phyloP scores from a whole-genome alignment of 2,329 filamentous ascomycete species.

The Mycogone perniciosa region DNA sequence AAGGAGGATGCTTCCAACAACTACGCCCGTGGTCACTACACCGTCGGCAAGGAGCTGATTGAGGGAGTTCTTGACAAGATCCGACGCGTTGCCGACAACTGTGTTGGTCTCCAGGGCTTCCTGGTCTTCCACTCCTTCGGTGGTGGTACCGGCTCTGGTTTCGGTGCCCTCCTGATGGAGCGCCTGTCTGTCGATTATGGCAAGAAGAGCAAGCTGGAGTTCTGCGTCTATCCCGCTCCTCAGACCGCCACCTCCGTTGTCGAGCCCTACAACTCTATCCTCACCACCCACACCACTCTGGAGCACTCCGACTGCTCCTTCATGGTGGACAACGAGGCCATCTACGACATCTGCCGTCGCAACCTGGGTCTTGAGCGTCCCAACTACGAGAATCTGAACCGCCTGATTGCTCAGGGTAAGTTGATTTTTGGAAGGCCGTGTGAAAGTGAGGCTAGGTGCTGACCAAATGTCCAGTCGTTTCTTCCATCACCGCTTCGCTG shows the following conservation, averaged over 20 bases:
- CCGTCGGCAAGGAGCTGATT: constrained; percentile 98
- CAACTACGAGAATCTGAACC: constrained; percentile 98
- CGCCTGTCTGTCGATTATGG: constrained; percentile 97
- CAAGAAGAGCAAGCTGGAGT: constrained; percentile 99
- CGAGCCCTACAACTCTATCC: constrained; percentile 99
- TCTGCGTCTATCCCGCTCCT: constrained; percentile 97
- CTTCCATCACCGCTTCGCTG: constrained; percentile 95
- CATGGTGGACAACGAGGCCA: constrained; percentile 99
- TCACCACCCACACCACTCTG: constrained; percentile 97
- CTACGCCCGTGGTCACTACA: constrained; percentile 99
- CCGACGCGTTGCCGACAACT: constrained; percentile 95
- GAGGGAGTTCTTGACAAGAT: constrained; percentile 98
- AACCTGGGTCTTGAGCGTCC: constrained; percentile 96
- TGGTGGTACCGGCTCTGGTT: constrained; percentile 97
- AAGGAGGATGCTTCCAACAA: constrained; percentile 99
- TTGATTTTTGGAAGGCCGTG: not conserved
- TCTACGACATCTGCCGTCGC: constrained; percentile 98
- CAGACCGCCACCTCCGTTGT: constrained; percentile 96
- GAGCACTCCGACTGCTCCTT: constrained; percentile 99
- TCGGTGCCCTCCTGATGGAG: constrained; percentile 97
- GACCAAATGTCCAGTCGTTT: constrained; percentile 63
- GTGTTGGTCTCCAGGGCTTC: constrained; percentile 96
- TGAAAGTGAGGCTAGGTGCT: too few relatives aligned
- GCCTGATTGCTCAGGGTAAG: constrained; percentile 89
- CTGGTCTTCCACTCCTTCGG: constrained; percentile 99